These are phyloP conservation scores for Ciborinia camelliae DNA, from an alignment of 2,329 filamentous ascomycete species.

Conservation along the genomic window DNA sequence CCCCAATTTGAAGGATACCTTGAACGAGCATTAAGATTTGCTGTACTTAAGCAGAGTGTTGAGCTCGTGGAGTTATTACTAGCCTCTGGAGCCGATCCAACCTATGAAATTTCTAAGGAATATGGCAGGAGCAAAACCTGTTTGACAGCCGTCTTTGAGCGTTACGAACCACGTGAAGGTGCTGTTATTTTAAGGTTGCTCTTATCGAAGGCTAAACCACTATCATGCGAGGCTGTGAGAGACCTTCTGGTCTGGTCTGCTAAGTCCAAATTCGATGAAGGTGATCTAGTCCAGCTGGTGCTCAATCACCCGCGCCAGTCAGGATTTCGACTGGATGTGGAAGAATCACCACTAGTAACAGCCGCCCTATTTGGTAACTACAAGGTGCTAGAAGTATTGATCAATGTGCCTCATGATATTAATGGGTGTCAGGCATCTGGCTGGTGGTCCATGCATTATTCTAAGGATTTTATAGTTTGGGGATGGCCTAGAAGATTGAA, in stretches of 20 bases:
- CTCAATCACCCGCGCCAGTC: background rate
- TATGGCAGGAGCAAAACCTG: background rate
- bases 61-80: background rate
- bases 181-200: background rate
- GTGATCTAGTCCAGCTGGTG: background rate
- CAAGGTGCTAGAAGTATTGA: background rate
- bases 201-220: background rate
- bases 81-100: background rate
- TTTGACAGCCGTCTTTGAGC: background rate
- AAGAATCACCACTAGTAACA: background rate
- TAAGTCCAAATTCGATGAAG: fast-evolving
- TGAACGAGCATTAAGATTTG: background rate
- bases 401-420: background rate
- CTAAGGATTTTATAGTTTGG: too few relatives aligned
- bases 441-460: fast-evolving
- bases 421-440: background rate
- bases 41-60: background rate
- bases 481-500: background rate
- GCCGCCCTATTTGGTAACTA: background rate
- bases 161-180: background rate
- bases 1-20: background rate
- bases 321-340: background rate
- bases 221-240: background rate
- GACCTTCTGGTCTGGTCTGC: background rate
- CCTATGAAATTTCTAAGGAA: background rate